These are phyloP conservation scores for Myotisia sp. DNA, from an alignment of 2,329 filamentous ascomycete species.

Conservation along the genomic window DNA sequence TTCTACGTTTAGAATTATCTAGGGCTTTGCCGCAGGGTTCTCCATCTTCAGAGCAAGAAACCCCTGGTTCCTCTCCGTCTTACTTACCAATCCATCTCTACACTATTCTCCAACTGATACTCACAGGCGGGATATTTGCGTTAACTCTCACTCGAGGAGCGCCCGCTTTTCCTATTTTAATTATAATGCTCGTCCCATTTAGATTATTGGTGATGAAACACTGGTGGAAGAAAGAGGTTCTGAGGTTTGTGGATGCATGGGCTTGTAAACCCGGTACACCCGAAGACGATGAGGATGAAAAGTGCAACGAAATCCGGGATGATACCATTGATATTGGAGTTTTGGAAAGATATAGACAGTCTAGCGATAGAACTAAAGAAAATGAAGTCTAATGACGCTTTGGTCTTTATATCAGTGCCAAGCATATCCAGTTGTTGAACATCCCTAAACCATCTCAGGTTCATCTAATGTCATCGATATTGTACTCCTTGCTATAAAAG, in stretches of 20 bases:
- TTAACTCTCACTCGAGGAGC: constrained; percentile 49
- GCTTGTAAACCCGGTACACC: constrained; percentile 40
- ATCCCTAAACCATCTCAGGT: no score
- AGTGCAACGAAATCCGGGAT: no score
- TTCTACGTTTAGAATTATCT: constrained; percentile 23
- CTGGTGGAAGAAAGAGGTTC: constrained; percentile 45
- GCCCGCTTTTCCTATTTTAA: constrained; percentile 49
- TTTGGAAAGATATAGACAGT: no score
- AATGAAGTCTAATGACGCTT: no score
- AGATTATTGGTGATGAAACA: constrained; percentile 46
- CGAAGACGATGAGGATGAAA: constrained; percentile 33
- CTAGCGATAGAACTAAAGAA: no score
- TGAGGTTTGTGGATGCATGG: constrained; percentile 39
- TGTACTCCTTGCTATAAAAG: no score
- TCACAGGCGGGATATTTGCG: constrained; percentile 48
- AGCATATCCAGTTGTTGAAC: no score
- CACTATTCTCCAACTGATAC: constrained; percentile 43
- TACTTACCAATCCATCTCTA: constrained; percentile 46
- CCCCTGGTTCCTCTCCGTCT: constrained; percentile 14
- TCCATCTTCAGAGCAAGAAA: not conserved
- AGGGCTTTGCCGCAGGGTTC: constrained; percentile 12
- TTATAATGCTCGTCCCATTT: constrained; percentile 50
- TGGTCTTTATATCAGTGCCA: no score
- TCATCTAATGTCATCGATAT: no score
- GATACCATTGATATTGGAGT: no score